A percentile compares a stretch with the other conserved stretches of the same genome.
Evolutionary conservation across 768 basidiomycete genomes (phyloP).

Genomic region (Gymnopilus junonius): DNA sequence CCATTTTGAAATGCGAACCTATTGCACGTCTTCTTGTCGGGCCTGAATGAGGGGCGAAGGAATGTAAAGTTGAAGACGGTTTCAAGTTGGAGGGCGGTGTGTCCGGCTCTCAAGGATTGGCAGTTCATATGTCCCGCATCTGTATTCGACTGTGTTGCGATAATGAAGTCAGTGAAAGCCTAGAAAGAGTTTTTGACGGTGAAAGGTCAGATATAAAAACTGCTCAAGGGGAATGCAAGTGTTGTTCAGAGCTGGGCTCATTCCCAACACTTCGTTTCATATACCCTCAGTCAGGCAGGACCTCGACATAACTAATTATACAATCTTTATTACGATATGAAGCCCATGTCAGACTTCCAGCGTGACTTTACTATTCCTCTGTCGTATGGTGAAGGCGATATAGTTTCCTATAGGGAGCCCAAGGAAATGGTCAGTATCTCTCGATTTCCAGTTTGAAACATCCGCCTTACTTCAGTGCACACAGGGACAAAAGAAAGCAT

Average conservation of each 20-base stretch:
- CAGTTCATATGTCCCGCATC: background rate
- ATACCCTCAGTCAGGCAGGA: background rate
- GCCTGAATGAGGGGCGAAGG: background rate
- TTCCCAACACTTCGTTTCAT: background rate
- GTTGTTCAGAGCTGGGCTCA: background rate
- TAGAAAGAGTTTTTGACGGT: background rate
- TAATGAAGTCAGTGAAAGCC: background rate
- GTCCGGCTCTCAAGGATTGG: background rate
- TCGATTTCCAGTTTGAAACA: background rate
- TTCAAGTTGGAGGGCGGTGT: conserved; percentile 1
- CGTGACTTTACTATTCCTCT: background rate
- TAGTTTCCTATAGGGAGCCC: background rate
- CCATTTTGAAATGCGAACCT: background rate
- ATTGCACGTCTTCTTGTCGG: background rate
- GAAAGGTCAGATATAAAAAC: background rate
- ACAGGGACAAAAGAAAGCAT: background rate
- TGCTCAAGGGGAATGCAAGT: background rate
- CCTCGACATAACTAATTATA: background rate
- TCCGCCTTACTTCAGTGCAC: background rate
- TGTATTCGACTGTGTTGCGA: background rate
- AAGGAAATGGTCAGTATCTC: background rate
- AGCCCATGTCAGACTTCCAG: background rate
- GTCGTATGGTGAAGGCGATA: background rate
- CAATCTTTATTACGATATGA: background rate
- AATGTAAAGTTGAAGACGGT: background rate